phyloP scores from a whole-genome alignment of 164 flowering plant genomes.

The Euptelea pleiosperma region DNA sequence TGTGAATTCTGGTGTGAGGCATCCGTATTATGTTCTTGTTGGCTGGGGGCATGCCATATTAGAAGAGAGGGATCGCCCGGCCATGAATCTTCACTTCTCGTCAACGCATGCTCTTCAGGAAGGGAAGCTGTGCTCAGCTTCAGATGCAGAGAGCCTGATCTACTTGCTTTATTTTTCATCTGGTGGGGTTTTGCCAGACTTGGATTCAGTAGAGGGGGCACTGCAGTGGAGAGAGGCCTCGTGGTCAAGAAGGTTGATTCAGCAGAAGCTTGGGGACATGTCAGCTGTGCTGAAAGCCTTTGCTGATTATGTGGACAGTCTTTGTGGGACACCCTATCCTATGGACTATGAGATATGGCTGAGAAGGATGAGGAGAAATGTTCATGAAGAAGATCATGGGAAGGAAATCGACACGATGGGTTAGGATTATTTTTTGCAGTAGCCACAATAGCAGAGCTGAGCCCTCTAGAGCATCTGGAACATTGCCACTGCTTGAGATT shows the following conservation, averaged over 20 bases:
- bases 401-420: conserved; percentile 48
- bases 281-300: conserved; percentile 87
- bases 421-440: conserved; percentile 12
- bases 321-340: conserved; percentile 92
- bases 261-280: conserved; percentile 80
- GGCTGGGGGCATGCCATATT: conserved; percentile 94
- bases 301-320: conserved; percentile 91
- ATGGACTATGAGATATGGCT: conserved; percentile 88
- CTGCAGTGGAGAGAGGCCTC: conserved; percentile 80
- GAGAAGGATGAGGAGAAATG: conserved; percentile 58
- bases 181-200: conserved; percentile 61
- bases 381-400: conserved; percentile 59
- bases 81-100: conserved; percentile 81
- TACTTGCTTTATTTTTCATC: conserved; percentile 62
- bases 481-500: background rate
- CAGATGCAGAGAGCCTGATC: conserved; percentile 90
- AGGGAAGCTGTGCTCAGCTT: conserved; percentile 88
- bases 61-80: conserved; percentile 88
- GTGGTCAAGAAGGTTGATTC: conserved; percentile 80
- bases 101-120: conserved; percentile 85
- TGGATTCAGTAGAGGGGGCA: conserved; percentile 88
- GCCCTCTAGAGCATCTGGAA: conserved; percentile 16
- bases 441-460: conserved; percentile 10
- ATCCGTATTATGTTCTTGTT: conserved; percentile 60
- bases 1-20: conserved; percentile 41